These are phyloP conservation scores for Lotus japonicus DNA, from an alignment of 306 rosid species.

Conservation along the genomic window DNA sequence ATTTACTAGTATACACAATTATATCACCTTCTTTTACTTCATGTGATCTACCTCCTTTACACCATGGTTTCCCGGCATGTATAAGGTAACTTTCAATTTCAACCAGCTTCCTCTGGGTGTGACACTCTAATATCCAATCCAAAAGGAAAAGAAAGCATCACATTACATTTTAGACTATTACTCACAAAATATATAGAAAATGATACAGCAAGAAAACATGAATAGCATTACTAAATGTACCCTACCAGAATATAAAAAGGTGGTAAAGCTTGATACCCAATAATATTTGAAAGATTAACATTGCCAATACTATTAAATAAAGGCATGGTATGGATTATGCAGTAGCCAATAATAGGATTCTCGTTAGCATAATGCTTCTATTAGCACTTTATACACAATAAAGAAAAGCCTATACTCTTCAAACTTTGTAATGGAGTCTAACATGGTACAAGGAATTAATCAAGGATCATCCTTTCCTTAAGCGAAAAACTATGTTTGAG, in stretches of 20 bases:
- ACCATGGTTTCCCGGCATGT: conserved; percentile 90
- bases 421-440: background rate
- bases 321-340: background rate
- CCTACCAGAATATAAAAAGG: background rate
- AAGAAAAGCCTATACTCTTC: background rate
- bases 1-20: background rate
- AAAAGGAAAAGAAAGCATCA: conserved; percentile 16
- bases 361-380: background rate
- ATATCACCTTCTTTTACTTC: conserved; percentile 45
- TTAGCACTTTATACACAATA: background rate
- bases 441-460: background rate
- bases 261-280: background rate
- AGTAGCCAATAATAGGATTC: background rate
- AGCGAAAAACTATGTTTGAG: background rate
- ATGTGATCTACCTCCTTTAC: conserved; percentile 45
- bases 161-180: background rate
- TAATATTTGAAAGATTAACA: background rate
- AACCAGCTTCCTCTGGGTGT: conserved; percentile 63
- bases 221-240: background rate
- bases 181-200: conserved; percentile 5
- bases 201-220: background rate
- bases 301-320: conserved; percentile 9
- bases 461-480: background rate
- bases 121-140: conserved; percentile 91
- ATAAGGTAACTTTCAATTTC: conserved; percentile 76